Base-by-base conservation (phyloP, 441 rosid genomes). In the Populus hybrid region DNA sequence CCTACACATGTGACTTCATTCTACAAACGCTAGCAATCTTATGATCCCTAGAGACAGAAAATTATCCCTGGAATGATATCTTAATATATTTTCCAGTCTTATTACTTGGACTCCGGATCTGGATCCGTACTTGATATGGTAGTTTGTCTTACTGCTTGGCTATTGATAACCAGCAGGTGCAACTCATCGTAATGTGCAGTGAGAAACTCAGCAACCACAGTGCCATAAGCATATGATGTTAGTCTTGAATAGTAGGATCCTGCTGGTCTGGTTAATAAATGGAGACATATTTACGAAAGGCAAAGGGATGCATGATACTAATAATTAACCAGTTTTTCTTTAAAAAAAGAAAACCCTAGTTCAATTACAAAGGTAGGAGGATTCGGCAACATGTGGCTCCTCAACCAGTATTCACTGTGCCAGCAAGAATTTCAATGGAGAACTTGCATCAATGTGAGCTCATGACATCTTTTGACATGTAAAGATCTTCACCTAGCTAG, bases 371-470 rank as follows among this genome's bases (percentile, higher is more conserved):
- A 95, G n/a, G 97, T 91, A 20, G 94, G 91, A 23, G 98, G 99
- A 81, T 95, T 95, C 68, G 98, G 98, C 82, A 80, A 76, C 77
- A 94, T 80, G 88, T 95, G 89, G 86, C 94, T 95, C 90, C 99
- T 90, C 63, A 95, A 38, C 42, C 8, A 76, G 81, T 91, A 95
- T 71, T 64, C 97, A 97, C 99, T 95, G 89, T 75, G 64, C 76
- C 75, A 80, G 45, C 31, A 59, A 53, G 29, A 53, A 74, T 82
- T 72, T 67, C 33, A 71, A 65, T 71, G 56, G 70, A 74, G 73
- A 61, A 61, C 63, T 72, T 45, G 0, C 64, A 80, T 80, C 81
- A 82, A 67, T 70, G 56, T 64, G 68, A 77, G 81, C 42, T 72
- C 40, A 23, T 36, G 24, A 42, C 8, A 42, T 23, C 23, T 6